These are phyloP conservation scores for Cupressus sempervirens DNA, from an alignment of 75 land plant genomes.

Conservation along the genomic window DNA sequence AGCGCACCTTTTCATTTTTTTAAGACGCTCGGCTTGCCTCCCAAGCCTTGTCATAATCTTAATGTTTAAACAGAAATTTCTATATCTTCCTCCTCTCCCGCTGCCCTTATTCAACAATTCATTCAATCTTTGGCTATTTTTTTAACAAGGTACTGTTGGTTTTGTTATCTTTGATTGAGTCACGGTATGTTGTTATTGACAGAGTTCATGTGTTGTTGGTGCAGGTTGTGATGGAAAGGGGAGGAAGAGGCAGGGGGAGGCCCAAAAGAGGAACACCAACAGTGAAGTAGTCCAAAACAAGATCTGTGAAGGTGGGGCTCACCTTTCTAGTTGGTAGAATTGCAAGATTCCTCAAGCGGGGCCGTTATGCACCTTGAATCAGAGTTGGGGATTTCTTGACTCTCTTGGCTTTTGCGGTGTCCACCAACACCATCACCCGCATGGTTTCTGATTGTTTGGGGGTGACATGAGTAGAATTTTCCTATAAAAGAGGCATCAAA, in stretches of 20 bases:
- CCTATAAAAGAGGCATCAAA: too few species aligned
- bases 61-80: too few species aligned
- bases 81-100: neutral
- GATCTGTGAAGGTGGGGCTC: slow-evolving; percentile 18
- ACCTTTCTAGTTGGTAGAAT: slow-evolving; percentile 19
- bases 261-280: neutral
- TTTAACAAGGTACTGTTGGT: too few species aligned
- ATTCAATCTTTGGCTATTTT: too few species aligned
- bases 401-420: too few species aligned
- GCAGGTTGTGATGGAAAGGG: neutral
- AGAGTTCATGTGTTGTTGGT: too few species aligned
- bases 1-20: neutral
- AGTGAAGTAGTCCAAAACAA: slow-evolving; percentile 6
- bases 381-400: slow-evolving; percentile 15
- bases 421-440: too few species aligned
- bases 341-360: slow-evolving; percentile 18
- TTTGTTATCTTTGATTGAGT: too few species aligned
- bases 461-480: too few species aligned
- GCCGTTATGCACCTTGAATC: slow-evolving; percentile 16
- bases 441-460: too few species aligned
- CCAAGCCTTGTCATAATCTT: neutral
- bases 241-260: neutral
- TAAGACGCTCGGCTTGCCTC: neutral
- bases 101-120: too few species aligned
- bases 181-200: neutral